Evolutionary conservation across 106 monocot genomes (phyloP).

Genomic region (Platanthera zijinensis): DNA sequence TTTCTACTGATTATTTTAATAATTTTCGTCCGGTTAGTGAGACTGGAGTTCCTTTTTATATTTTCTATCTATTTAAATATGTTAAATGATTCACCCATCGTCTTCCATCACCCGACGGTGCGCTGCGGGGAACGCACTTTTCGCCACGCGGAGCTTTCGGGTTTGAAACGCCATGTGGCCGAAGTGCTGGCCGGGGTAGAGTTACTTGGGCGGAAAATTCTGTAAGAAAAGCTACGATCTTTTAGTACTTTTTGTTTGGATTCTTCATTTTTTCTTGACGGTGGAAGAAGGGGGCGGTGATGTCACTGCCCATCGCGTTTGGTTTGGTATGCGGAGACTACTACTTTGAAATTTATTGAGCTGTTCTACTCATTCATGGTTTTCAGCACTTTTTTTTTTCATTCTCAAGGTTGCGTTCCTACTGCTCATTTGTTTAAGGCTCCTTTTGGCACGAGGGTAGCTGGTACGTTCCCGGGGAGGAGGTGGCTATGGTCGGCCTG

Average conservation of each 20-base stretch:
- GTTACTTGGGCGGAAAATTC: not conserved
- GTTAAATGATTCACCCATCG: not conserved
- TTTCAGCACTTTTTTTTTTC: too few species aligned
- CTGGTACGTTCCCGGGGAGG: too few species aligned
- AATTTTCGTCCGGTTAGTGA: not conserved
- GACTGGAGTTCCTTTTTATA: not conserved
- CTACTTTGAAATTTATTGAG: too few species aligned
- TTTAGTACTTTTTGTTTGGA: not conserved
- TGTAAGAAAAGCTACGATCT: not conserved
- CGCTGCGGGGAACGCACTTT: not conserved
- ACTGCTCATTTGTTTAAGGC: too few species aligned
- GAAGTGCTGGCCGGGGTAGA: not conserved
- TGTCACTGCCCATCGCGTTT: too few species aligned
- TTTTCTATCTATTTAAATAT: not conserved
- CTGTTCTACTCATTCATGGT: too few species aligned
- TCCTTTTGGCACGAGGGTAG: too few species aligned
- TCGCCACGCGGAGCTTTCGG: not conserved
- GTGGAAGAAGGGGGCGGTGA: not conserved
- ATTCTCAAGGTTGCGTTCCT: too few species aligned
- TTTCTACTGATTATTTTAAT: not conserved
- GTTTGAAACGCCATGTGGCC: not conserved
- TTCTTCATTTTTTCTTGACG: not conserved
- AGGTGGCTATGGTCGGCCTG: too few species aligned
- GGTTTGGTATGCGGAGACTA: too few species aligned
- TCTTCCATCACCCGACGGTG: not conserved